Conservation (phyloP, 2,329 filamentous ascomycete species). For the Mycosphaerella arachidis region DNA sequence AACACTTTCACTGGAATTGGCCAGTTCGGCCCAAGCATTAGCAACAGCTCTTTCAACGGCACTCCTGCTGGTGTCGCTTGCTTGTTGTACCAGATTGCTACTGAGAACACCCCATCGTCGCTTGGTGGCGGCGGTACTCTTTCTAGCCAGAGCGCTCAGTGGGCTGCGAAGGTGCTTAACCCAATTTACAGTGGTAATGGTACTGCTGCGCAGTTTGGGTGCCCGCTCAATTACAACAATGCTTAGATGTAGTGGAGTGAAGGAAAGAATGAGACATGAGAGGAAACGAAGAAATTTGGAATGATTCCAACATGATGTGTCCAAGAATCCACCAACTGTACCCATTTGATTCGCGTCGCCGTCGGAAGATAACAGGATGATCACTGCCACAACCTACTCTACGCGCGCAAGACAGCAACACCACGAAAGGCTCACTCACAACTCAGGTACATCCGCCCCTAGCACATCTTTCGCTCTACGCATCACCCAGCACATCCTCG, state of each 20-base stretch:
- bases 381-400: no score
- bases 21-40: constrained; percentile 34
- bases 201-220: constrained; percentile 6
- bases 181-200: constrained; percentile 11
- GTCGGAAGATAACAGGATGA: no score
- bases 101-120: constrained; percentile 22
- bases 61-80: constrained; percentile 33
- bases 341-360: no score
- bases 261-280: background rate
- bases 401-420: no score
- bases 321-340: no score
- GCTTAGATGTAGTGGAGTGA: background rate
- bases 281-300: no score
- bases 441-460: background rate
- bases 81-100: constrained; percentile 41
- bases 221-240: constrained; percentile 8
- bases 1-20: constrained; percentile 33
- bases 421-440: background rate
- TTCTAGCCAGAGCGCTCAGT: constrained; percentile 5
- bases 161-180: constrained; percentile 13
- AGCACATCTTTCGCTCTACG: background rate
- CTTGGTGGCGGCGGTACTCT: constrained; percentile 12
- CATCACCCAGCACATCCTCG: background rate
- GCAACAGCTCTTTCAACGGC: constrained; percentile 34
- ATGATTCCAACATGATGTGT: no score